Evolutionary conservation across 2,329 filamentous ascomycete genomes (phyloP).

Genomic region (Amauroascus verrucosus): DNA sequence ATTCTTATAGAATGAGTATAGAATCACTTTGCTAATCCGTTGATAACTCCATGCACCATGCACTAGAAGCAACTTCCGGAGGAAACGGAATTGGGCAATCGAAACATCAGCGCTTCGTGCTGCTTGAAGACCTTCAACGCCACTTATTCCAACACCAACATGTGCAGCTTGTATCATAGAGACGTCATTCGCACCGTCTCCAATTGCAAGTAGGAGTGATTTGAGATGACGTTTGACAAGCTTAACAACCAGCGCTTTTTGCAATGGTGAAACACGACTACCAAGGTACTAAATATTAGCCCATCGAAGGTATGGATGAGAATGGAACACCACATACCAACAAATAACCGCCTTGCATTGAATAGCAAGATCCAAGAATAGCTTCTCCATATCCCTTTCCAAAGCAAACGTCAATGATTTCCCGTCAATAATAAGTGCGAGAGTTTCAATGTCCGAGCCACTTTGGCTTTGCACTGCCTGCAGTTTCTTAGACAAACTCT

Average conservation of each 20-base stretch:
- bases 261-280: conserved; percentile 87
- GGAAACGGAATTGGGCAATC: conserved; percentile 89
- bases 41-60: conserved; percentile 98
- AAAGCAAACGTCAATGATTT: conserved; percentile 89
- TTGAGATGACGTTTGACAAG: conserved; percentile 92
- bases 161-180: conserved; percentile 99
- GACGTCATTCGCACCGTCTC: conserved; percentile 97
- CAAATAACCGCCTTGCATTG: conserved; percentile 99
- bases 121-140: conserved; percentile 91
- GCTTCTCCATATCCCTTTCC: conserved; percentile 85
- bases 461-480: conserved; percentile 79
- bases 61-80: conserved; percentile 86
- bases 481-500: conserved; percentile 87
- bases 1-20: conserved; percentile 99
- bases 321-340: conserved; percentile 39
- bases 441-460: conserved; percentile 53
- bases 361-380: conserved; percentile 84
- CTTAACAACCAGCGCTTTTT: conserved; percentile 96
- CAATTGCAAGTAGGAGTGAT: conserved; percentile 85
- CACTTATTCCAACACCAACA: conserved; percentile 94
- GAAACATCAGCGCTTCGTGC: conserved; percentile 91
- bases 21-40: conserved; percentile 87
- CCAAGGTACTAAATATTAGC: conserved; percentile 10
- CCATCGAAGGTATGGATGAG: background rate
- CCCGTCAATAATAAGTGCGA: conserved; percentile 91